Percentiles rank a stretch among this genome's conserved stretches.
These are phyloP conservation scores for Diaporthe citri DNA, from an alignment of 2,329 filamentous ascomycete genomes.

Conservation along the genomic window DNA sequence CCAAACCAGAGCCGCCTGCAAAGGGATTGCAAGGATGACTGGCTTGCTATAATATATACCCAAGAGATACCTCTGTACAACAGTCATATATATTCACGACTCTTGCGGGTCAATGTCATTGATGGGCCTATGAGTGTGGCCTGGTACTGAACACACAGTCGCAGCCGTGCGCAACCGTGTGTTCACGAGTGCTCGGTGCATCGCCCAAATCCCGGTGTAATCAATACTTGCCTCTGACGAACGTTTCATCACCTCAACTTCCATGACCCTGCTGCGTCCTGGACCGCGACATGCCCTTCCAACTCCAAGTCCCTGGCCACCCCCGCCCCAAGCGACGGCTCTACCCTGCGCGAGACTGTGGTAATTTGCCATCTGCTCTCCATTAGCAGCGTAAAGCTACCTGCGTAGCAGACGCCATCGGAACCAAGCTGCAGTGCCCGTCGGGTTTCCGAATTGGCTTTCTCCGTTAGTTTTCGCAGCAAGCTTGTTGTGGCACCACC, in stretches of 20 bases:
- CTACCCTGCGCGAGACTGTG: neutral
- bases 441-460: neutral
- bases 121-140: neutral
- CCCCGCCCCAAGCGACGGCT: too few relatives aligned
- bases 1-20: neutral
- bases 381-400: neutral
- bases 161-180: neutral
- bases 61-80: neutral
- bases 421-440: neutral
- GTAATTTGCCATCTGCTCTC: neutral
- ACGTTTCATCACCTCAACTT: neutral
- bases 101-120: neutral
- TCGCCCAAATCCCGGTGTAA: neutral
- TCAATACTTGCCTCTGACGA: neutral
- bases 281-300: neutral
- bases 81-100: neutral
- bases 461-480: neutral
- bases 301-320: neutral
- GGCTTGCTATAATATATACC: neutral
- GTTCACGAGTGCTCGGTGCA: too few relatives aligned
- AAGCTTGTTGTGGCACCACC: neutral
- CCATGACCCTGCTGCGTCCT: neutral
- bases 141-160: neutral
- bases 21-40: neutral
- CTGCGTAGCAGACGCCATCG: neutral